phyloP scores from a whole-genome alignment of 371 early-diverging fungal species.

The Coemansia sp. region DNA sequence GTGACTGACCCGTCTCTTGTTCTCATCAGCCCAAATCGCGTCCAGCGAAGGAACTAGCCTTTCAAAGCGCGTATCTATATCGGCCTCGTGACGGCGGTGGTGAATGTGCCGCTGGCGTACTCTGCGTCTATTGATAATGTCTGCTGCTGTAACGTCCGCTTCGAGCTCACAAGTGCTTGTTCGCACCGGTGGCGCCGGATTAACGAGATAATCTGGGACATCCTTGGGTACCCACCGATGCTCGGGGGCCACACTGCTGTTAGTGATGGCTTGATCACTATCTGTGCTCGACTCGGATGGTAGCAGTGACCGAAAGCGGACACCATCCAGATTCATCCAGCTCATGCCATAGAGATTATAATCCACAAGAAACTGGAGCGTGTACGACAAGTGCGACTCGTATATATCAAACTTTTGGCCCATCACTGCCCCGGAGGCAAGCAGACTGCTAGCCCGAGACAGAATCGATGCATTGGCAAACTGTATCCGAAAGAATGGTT shows the following conservation, averaged over 20 bases:
- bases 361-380: constrained; percentile 89
- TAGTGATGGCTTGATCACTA: background rate
- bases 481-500: constrained; percentile 74
- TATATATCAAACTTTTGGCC: constrained; percentile 65
- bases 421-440: constrained; percentile 74
- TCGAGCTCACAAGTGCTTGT: constrained; percentile 77
- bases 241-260: constrained; percentile 19
- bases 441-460: constrained; percentile 59
- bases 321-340: constrained; percentile 58
- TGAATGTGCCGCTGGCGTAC: constrained; percentile 63
- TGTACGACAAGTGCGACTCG: constrained; percentile 87
- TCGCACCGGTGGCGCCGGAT: constrained; percentile 33
- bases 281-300: constrained; percentile 1
- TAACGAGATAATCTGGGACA: constrained; percentile 30
- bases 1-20: constrained; percentile 37
- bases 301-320: constrained; percentile 53
- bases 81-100: constrained; percentile 38
- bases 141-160: constrained; percentile 61
- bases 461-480: constrained; percentile 64
- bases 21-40: constrained; percentile 51
- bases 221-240: constrained; percentile 28
- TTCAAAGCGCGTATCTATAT: constrained; percentile 35
- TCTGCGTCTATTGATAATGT: constrained; percentile 67
- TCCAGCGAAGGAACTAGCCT: constrained; percentile 41
- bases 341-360: constrained; percentile 93